Percentiles rank a stretch among this genome's conserved stretches.
Evolutionary conservation across 177 flowering plant genomes (phyloP).

Genomic region (Vitis hybrid): DNA sequence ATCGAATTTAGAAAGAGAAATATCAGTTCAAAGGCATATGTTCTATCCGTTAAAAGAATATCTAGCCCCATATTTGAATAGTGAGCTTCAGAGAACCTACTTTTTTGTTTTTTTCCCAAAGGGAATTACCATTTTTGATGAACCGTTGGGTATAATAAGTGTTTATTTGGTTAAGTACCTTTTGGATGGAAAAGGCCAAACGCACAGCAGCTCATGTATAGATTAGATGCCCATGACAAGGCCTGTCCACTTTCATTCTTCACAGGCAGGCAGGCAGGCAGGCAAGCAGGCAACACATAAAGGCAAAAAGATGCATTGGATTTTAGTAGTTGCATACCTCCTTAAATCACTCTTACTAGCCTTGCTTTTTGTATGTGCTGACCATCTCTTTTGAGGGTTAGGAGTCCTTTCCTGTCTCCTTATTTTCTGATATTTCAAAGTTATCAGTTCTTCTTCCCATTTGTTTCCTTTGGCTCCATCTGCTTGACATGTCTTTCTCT

Average conservation of each 20-base stretch:
- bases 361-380: background rate
- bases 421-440: conserved; percentile 16
- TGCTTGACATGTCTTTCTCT: conserved; percentile 17
- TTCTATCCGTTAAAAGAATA: too few relatives aligned
- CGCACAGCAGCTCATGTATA: background rate
- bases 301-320: conserved; percentile 12
- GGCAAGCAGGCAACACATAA: background rate
- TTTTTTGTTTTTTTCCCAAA: too few relatives aligned
- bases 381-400: background rate
- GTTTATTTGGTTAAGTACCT: background rate
- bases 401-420: conserved; percentile 11
- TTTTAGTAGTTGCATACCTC: conserved; percentile 6
- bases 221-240: conserved; percentile 3
- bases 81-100: too few relatives aligned
- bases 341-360: conserved; percentile 10
- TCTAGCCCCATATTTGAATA: too few relatives aligned
- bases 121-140: too few relatives aligned
- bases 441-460: conserved; percentile 3
- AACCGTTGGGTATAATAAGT: too few relatives aligned
- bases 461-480: conserved; percentile 16
- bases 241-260: conserved; percentile 5
- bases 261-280: background rate
- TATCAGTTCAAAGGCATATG: too few relatives aligned
- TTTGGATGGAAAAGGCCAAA: conserved; percentile 1
- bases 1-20: too few relatives aligned